These are phyloP conservation scores for Didymella keratinophila DNA, from an alignment of 2,329 filamentous ascomycete genomes.

Conservation along the genomic window DNA sequence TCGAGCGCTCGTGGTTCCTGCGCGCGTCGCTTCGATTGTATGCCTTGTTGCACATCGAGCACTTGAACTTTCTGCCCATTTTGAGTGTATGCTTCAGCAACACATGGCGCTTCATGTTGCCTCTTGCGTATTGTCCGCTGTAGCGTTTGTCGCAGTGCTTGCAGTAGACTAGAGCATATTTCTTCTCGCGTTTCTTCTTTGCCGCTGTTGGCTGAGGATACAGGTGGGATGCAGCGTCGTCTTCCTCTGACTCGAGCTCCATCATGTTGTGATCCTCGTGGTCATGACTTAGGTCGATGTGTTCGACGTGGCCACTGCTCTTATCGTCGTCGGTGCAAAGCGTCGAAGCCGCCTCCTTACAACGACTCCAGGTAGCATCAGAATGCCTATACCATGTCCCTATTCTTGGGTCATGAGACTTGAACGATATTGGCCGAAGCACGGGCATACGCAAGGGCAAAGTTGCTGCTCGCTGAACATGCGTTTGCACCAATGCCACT, in stretches of 20 bases:
- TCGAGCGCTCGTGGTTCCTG: background rate
- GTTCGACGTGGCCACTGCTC: background rate
- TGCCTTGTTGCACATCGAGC: background rate
- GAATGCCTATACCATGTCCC: background rate
- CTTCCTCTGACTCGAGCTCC: background rate
- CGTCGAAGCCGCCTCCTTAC: background rate
- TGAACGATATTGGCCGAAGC: background rate
- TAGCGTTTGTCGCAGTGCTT: background rate
- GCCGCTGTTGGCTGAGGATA: background rate
- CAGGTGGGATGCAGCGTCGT: background rate
- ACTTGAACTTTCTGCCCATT: background rate
- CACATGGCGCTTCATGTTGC: background rate
- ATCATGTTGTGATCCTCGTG: background rate
- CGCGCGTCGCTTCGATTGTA: background rate
- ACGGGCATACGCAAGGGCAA: too few species aligned
- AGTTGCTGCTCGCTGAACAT: too few species aligned
- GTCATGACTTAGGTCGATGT: background rate
- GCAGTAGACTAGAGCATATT: background rate
- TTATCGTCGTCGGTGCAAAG: background rate
- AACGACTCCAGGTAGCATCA: background rate
- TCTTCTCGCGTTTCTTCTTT: background rate
- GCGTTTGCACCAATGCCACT: too few species aligned
- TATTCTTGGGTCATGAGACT: background rate
- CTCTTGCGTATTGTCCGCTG: background rate
- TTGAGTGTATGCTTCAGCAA: background rate